Evolutionary conservation across 2,329 filamentous ascomycete genomes (phyloP).

Genomic region (Aspergillus brunneoviolaceus): DNA sequence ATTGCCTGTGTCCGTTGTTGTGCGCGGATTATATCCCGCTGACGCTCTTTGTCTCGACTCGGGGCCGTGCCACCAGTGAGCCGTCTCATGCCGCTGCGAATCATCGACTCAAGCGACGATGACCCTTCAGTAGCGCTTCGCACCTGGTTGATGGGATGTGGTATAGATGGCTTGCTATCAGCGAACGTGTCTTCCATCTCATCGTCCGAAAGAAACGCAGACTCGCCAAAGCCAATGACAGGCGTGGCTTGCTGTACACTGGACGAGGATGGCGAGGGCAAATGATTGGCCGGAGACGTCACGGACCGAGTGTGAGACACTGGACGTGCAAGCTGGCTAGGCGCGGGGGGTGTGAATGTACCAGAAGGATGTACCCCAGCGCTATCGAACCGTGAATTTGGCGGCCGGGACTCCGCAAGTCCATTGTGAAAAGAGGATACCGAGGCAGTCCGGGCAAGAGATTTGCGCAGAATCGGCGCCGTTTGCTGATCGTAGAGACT

Average conservation of each 20-base stretch:
- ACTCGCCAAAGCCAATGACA: constrained; percentile 46
- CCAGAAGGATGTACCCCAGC: constrained; percentile 48
- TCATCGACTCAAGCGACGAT: constrained; percentile 47
- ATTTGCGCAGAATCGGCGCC: constrained; percentile 83
- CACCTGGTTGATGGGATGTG: constrained; percentile 24
- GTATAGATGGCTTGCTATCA: constrained; percentile 52
- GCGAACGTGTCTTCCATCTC: constrained; percentile 76
- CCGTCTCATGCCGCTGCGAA: constrained; percentile 48
- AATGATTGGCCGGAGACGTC: constrained; percentile 69
- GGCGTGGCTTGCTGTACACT: constrained; percentile 57
- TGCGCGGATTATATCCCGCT: constrained; percentile 44
- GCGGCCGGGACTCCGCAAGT: constrained; percentile 69
- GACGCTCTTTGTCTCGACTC: constrained; percentile 45
- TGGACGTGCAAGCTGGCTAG: constrained; percentile 53
- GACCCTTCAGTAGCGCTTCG: constrained; percentile 41
- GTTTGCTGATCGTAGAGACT: constrained; percentile 92
- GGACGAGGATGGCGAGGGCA: constrained; percentile 42
- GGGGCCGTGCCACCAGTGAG: constrained; percentile 46
- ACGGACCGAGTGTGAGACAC: constrained; percentile 77
- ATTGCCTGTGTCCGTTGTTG: constrained; percentile 45
- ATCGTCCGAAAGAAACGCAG: constrained; percentile 71
- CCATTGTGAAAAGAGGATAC: constrained; percentile 81
- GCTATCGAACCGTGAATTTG: constrained; percentile 54
- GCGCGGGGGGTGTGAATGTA: constrained; percentile 41
- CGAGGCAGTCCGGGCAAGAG: constrained; percentile 68